A percentile compares a stretch with the other conserved stretches of the same genome.
Evolutionary conservation across 1,139 yeast genomes (phyloP).

Genomic region (Geotrichum reessii): DNA sequence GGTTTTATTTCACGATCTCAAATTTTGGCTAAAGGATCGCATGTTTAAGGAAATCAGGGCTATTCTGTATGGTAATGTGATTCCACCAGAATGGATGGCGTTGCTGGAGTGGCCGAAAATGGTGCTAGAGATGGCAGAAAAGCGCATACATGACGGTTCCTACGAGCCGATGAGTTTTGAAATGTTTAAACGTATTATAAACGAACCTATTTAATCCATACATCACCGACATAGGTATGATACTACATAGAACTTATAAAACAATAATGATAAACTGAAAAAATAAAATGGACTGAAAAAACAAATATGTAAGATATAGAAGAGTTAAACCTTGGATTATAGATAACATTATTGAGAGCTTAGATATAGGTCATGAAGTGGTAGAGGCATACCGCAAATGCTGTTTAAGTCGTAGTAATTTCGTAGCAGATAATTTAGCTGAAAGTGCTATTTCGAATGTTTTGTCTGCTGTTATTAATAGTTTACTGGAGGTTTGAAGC

Average conservation of each 20-base stretch:
- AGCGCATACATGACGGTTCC: not conserved
- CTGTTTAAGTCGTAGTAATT: not conserved
- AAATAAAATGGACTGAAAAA: too few relatives aligned
- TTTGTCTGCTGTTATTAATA: not conserved
- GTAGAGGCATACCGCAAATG: not conserved
- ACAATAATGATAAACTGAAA: too few relatives aligned
- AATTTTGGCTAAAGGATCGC: slow-evolving; percentile 11
- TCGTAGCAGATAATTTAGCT: not conserved
- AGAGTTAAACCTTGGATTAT: not conserved
- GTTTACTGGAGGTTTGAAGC: not conserved
- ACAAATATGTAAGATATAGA: not conserved
- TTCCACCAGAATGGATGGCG: slow-evolving; percentile 3
- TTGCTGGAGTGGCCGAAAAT: slow-evolving; percentile 7
- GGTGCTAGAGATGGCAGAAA: not conserved
- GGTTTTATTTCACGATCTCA: not conserved
- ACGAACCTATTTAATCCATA: not conserved
- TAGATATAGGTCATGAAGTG: not conserved
- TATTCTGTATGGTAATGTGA: not conserved
- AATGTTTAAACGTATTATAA: slow-evolving; percentile 1
- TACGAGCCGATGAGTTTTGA: not conserved
- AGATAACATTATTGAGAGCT: not conserved
- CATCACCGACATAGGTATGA: not conserved
- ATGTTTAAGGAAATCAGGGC: not conserved
- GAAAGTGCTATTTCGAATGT: too few relatives aligned
- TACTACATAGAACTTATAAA: not conserved